Evolutionary conservation across 1,139 yeast genomes (phyloP).

Genomic region (Diutina pseudorugosa): DNA sequence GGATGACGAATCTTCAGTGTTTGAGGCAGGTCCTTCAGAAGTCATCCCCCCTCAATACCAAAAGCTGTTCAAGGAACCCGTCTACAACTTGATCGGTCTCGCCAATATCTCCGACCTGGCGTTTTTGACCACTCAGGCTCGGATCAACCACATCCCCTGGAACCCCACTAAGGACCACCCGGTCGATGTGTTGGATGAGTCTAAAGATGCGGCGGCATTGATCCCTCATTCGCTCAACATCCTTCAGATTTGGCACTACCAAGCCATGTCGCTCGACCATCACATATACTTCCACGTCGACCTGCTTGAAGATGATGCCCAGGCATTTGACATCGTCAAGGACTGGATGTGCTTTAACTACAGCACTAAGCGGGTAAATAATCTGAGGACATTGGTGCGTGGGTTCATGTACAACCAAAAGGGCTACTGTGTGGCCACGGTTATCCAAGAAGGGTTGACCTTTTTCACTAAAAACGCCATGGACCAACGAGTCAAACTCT

Average conservation of each 20-base stretch:
- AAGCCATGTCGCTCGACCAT: conserved; percentile 38
- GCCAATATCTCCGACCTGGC: conserved; percentile 31
- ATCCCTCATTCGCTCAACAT: conserved; percentile 25
- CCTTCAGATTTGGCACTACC: conserved; percentile 31
- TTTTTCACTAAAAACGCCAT: conserved; percentile 2
- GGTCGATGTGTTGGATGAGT: conserved; percentile 20
- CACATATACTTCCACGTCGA: conserved; percentile 31
- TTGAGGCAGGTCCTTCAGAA: conserved; percentile 5
- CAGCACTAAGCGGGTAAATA: conserved; percentile 24
- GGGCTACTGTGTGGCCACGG: conserved; percentile 28
- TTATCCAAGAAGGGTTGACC: conserved; percentile 34
- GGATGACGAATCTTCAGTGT: neutral
- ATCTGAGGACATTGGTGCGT: conserved; percentile 26
- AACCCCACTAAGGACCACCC: conserved; percentile 26
- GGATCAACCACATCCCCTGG: conserved; percentile 33
- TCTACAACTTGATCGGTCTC: conserved; percentile 25
- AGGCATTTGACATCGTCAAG: conserved; percentile 21
- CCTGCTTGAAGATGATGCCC: conserved; percentile 11
- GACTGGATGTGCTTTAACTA: conserved; percentile 31
- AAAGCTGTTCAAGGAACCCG: conserved; percentile 12
- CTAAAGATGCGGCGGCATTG: conserved; percentile 20
- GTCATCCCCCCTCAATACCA: conserved; percentile 14
- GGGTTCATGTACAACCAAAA: conserved; percentile 24
- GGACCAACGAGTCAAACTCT: neutral
- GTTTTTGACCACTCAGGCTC: conserved; percentile 29